phyloP scores from a whole-genome alignment of 2,329 filamentous ascomycete genomes.

The Aspergillus sp. region DNA sequence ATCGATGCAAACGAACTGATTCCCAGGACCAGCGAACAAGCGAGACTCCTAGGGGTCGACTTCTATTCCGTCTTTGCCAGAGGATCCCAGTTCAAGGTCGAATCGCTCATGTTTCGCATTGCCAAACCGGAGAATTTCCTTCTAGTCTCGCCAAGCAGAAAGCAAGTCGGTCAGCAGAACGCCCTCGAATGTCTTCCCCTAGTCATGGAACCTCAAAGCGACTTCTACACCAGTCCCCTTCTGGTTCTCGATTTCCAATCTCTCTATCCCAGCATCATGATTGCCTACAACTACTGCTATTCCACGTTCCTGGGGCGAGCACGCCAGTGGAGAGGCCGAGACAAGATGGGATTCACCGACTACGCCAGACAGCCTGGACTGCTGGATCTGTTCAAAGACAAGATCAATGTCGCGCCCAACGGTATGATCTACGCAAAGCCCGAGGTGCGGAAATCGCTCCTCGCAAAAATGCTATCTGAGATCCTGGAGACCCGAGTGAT shows the following conservation, averaged over 20 bases:
- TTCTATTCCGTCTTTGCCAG: slow-evolving; percentile 95
- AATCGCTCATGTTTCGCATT: slow-evolving; percentile 97
- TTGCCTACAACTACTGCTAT: slow-evolving; percentile 98
- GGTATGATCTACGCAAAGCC: slow-evolving; percentile 93
- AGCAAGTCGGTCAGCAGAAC: slow-evolving; percentile 91
- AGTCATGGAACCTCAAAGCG: slow-evolving; percentile 96
- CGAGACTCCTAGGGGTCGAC: slow-evolving; percentile 85
- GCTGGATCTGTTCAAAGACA: slow-evolving; percentile 72
- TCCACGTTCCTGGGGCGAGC: slow-evolving; percentile 91
- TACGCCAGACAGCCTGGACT: slow-evolving; percentile 75
- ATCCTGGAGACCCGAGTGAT: slow-evolving; percentile 95
- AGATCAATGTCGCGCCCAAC: slow-evolving; percentile 91
- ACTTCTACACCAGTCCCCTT: slow-evolving; percentile 86
- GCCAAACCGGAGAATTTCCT: slow-evolving; percentile 95
- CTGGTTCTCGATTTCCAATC: slow-evolving; percentile 95
- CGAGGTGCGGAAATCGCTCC: slow-evolving; percentile 79
- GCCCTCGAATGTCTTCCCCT: slow-evolving; percentile 90
- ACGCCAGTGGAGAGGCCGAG: slow-evolving; percentile 79
- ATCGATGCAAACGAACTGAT: slow-evolving; percentile 87
- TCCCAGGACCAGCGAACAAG: slow-evolving; percentile 87
- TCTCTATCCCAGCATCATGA: slow-evolving; percentile 96
- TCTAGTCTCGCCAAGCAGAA: slow-evolving; percentile 81
- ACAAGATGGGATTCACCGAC: slow-evolving; percentile 92
- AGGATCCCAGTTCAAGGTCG: slow-evolving; percentile 97
- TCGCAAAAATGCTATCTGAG: slow-evolving; percentile 95